Evolutionary conservation across 2,329 filamentous ascomycete species (phyloP), one percentile per base, ranked within the genome.

Genomic region (Aureobasidium musti): DNA sequence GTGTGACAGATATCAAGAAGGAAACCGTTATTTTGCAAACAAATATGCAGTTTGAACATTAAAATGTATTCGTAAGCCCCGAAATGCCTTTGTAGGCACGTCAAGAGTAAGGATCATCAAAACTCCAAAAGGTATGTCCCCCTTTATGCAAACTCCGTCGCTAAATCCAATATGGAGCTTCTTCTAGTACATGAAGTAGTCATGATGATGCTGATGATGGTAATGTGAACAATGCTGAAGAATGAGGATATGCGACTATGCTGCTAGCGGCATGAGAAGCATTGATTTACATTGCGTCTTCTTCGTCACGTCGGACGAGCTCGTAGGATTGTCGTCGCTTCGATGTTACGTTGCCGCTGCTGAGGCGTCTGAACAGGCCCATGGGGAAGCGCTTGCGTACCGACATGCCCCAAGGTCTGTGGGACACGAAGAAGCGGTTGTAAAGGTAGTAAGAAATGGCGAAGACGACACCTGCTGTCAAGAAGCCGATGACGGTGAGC

Each of bases 361-460:
- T 67, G 52, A 68, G 45, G 17, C 66, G 63, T 33, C 68, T 67
- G 52, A 65, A 68, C 21, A 68, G 30, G 17, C 49, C 61, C 35
- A 64, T 14, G 13, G 68, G 67, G n/a, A 67, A 39, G 23, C 64
- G 63, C 28, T 54, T 57, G 14, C 63, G 57, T n/a, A 67, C 64
- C 4, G 59, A 52, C 30, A 57, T 26, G 45, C 21, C 41, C 28
- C 50, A 65, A 17, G 63, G 63, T 33, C 66, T 66, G 39, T 67
- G 63, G 23, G 50, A 41, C 23, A 70, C 28, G 60, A 74, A 68
- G 70, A 68, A 81, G 73, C 82, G 81, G 33, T 79, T 79, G 68
- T 85, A 86, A 28, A 78, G 74, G 78, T 79, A 83, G 81, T 82
- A 86, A 65, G 81, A 74, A 45, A 77, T 72, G 67, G 82, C 76